Evolutionary conservation across 352 stramenopile genomes (phyloP).

Genomic region (Peronospora tabacina): DNA sequence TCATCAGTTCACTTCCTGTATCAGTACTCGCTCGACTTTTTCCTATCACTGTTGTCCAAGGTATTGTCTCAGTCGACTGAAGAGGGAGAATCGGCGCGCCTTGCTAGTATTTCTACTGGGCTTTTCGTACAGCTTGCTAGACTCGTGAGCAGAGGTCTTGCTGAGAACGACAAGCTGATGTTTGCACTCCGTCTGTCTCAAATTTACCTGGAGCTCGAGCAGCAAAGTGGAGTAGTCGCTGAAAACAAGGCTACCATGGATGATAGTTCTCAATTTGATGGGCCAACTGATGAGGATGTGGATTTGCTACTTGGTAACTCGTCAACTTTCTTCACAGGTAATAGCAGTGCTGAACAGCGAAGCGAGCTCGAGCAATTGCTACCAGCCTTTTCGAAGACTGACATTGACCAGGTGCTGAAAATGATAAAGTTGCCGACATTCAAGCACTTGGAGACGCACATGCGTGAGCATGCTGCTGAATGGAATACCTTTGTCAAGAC

Average conservation of each 20-base stretch:
- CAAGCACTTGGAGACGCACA: slow-evolving; percentile 63
- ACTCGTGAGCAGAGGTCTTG: slow-evolving; percentile 91
- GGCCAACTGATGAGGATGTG: slow-evolving; percentile 60
- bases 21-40: slow-evolving; percentile 97
- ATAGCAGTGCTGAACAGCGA: slow-evolving; percentile 27
- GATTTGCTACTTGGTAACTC: slow-evolving; percentile 60
- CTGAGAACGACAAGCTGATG: slow-evolving; percentile 97
- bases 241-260: slow-evolving; percentile 24
- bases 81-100: slow-evolving; percentile 28
- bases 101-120: slow-evolving; percentile 58
- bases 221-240: slow-evolving; percentile 39
- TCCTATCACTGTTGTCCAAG: slow-evolving; percentile 92
- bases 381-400: slow-evolving; percentile 45
- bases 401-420: slow-evolving; percentile 85
- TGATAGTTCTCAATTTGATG: slow-evolving; percentile 39
- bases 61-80: slow-evolving; percentile 66
- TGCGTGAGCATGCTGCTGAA: slow-evolving; percentile 45
- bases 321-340: slow-evolving; percentile 38
- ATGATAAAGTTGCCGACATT: slow-evolving; percentile 70
- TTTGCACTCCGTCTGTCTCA: slow-evolving; percentile 94
- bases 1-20: slow-evolving; percentile 97
- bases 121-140: slow-evolving; percentile 91
- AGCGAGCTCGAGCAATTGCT: slow-evolving; percentile 46
- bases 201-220: slow-evolving; percentile 80
- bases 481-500: slow-evolving; percentile 84